A percentile compares a stretch with the other conserved stretches of the same genome.
These are phyloP conservation scores for Lactarius indigo DNA, from an alignment of 768 basidiomycete species.

Conservation along the genomic window DNA sequence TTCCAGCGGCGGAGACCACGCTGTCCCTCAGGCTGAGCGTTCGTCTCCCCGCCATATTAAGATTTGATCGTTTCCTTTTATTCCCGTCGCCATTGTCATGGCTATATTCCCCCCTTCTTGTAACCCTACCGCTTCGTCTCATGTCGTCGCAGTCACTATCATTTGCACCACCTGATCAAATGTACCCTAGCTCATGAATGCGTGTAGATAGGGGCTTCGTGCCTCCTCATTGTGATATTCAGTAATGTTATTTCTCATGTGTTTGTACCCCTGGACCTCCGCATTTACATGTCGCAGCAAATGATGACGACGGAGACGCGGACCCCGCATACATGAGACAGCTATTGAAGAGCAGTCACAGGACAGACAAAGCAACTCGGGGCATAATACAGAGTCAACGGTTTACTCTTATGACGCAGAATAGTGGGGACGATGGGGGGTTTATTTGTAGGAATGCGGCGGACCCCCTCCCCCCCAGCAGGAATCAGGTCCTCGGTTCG, in stretches of 20 bases:
- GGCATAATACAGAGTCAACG: background rate
- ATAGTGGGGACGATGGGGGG: background rate
- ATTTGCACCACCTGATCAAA: constrained; percentile 10
- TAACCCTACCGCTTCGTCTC: constrained; percentile 12
- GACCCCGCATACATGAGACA: too few species aligned
- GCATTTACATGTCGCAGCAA: background rate
- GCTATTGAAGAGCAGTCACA: background rate
- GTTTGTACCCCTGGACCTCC: background rate
- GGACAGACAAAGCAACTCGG: background rate
- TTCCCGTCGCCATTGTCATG: background rate
- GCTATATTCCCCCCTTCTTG: constrained; percentile 10
- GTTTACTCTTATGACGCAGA: background rate
- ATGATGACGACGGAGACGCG: background rate
- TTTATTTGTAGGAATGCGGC: background rate
- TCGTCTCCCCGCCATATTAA: constrained; percentile 38
- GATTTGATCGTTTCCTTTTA: constrained; percentile 29
- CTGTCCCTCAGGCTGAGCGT: constrained; percentile 33
- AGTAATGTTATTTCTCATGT: constrained; percentile 6
- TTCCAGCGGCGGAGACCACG: constrained; percentile 26
- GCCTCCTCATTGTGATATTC: background rate
- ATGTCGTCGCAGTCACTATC: constrained; percentile 20
- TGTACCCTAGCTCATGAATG: constrained; percentile 12
- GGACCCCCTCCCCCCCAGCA: background rate
- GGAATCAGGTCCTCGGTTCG: background rate
- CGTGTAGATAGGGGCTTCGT: constrained; percentile 8